Conservation (phyloP, 163 green algal species). For the Picocystis sp. region DNA sequence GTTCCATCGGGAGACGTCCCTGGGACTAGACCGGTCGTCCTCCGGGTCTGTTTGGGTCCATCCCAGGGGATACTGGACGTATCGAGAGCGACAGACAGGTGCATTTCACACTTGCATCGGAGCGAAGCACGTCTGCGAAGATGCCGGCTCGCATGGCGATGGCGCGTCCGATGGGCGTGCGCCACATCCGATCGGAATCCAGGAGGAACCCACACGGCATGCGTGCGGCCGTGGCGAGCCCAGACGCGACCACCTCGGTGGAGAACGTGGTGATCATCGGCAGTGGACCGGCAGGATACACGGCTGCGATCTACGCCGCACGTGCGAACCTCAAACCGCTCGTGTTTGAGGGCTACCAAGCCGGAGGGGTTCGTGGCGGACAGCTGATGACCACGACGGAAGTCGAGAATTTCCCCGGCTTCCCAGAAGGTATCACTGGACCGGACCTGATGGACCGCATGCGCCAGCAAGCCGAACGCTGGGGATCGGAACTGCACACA, state of each 20-base stretch:
- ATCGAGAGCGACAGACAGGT: too few relatives aligned
- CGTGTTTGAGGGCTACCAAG: constrained; percentile 68
- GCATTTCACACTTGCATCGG: too few relatives aligned
- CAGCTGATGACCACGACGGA: constrained; percentile 92
- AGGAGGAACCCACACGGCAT: too few relatives aligned
- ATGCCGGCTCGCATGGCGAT: too few relatives aligned
- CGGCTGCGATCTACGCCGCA: constrained; percentile 66
- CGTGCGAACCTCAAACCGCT: constrained; percentile 71
- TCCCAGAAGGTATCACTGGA: constrained; percentile 89
- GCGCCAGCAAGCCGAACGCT: constrained; percentile 53
- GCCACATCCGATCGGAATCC: too few relatives aligned
- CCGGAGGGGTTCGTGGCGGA: constrained; percentile 59
- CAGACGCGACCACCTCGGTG: constrained; percentile 6
- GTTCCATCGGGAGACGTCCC: too few relatives aligned
- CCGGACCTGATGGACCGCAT: constrained; percentile 98
- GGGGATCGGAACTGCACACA: constrained; percentile 66
- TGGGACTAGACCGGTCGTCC: too few relatives aligned
- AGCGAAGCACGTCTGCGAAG: too few relatives aligned
- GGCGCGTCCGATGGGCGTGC: too few relatives aligned
- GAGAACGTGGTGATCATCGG: constrained; percentile 75
- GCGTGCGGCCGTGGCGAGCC: too few relatives aligned
- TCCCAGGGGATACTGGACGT: too few relatives aligned
- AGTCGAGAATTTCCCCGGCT: constrained; percentile 86
- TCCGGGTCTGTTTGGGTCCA: too few relatives aligned
- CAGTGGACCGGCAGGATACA: constrained; percentile 70